These are phyloP conservation scores for Kodamaea leandrae DNA, from an alignment of 805 yeast genomes.

Conservation along the genomic window DNA sequence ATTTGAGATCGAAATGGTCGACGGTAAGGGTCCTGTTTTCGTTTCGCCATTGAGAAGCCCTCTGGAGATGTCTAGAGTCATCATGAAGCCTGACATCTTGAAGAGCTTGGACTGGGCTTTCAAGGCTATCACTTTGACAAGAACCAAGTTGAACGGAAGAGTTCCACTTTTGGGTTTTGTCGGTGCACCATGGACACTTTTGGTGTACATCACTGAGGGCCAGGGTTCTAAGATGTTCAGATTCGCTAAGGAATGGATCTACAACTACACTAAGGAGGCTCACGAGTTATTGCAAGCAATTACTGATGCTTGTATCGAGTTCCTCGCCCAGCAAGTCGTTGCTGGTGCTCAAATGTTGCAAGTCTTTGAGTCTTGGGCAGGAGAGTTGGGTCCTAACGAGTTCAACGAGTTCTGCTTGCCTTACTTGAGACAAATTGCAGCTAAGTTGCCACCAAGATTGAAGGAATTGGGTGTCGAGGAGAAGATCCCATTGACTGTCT, in stretches of 20 bases:
- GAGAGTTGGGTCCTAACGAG: constrained; percentile 89
- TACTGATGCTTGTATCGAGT: constrained; percentile 88
- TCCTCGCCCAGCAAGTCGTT: constrained; percentile 87
- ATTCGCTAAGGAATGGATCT: constrained; percentile 90
- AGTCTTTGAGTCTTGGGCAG: constrained; percentile 97
- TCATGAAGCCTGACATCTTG: constrained; percentile 64
- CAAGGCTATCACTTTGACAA: constrained; percentile 87
- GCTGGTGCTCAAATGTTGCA: constrained; percentile 99
- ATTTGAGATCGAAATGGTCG: constrained; percentile 88
- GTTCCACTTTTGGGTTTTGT: constrained; percentile 94
- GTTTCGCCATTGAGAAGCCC: constrained; percentile 81
- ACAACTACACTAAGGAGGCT: constrained; percentile 68
- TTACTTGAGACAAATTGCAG: constrained; percentile 73
- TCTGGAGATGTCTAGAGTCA: constrained; percentile 58
- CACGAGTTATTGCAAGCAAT: constrained; percentile 70
- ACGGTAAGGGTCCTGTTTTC: constrained; percentile 92
- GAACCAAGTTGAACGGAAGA: constrained; percentile 79
- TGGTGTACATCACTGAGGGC: constrained; percentile 97
- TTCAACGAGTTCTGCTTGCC: constrained; percentile 88
- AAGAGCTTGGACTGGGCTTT: constrained; percentile 92
- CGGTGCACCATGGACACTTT: constrained; percentile 97
- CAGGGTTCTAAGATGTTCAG: constrained; percentile 92
- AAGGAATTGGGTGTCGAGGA: constrained; percentile 68
- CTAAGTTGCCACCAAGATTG: constrained; percentile 65
- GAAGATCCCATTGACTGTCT: constrained; percentile 79